These are phyloP conservation scores for Hippophae gyantsensis DNA, from an alignment of 306 rosid species.

Conservation along the genomic window DNA sequence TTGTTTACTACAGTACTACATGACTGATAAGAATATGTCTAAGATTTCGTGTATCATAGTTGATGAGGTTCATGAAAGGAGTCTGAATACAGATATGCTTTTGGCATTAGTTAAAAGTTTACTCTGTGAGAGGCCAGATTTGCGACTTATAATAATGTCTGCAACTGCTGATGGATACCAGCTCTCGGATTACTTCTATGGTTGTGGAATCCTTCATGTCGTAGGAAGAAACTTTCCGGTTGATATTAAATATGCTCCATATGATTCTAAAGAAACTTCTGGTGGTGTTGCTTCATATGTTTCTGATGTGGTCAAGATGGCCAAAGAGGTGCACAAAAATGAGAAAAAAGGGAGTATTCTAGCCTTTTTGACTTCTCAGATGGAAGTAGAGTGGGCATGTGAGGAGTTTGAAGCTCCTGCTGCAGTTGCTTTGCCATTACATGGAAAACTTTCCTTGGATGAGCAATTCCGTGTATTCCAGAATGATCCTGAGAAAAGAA, in stretches of 20 bases:
- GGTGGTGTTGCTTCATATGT: constrained; percentile 44
- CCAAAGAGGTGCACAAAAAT: constrained; percentile 52
- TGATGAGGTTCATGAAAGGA: constrained; percentile 97
- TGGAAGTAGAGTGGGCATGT: constrained; percentile 93
- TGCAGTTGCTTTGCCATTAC: constrained; percentile 66
- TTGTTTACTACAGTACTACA: constrained; percentile 84
- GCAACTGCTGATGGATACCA: constrained; percentile 81
- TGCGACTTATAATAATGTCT: constrained; percentile 88
- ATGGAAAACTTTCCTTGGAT: constrained; percentile 73
- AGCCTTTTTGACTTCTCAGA: constrained; percentile 90
- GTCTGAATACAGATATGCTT: constrained; percentile 85
- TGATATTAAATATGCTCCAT: constrained; percentile 59
- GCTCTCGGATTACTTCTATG: constrained; percentile 63
- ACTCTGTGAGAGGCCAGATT: constrained; percentile 41
- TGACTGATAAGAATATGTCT: constrained; percentile 48
- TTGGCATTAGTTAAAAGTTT: constrained; percentile 64
- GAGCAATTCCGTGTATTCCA: constrained; percentile 71
- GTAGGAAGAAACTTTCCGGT: constrained; percentile 88
- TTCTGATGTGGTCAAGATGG: constrained; percentile 55
- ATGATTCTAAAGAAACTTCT: constrained; percentile 24
- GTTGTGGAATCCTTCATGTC: constrained; percentile 63
- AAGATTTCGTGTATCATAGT: constrained; percentile 69
- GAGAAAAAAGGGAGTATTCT: constrained; percentile 79
- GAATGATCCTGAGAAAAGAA: constrained; percentile 57
- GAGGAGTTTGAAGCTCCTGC: constrained; percentile 51